Base-by-base conservation (phyloP, 2,329 filamentous ascomycete species). In the Blastomyces gilchristii region DNA sequence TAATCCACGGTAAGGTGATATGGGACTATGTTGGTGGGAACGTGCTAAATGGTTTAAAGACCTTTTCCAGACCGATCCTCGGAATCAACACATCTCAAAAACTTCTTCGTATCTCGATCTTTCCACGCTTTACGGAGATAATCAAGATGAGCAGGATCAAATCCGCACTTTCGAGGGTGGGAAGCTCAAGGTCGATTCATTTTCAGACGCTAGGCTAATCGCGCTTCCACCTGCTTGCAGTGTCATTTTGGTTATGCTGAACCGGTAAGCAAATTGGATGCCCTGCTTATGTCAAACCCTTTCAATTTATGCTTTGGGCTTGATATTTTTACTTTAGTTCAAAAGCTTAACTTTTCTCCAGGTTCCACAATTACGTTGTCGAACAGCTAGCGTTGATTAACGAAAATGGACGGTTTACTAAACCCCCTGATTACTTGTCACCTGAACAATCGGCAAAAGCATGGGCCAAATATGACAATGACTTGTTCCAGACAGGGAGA, bases 201-300 rank as follows among this genome's bases (percentile, higher is more conserved):
- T 76, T 65, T 67, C 69, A n/a, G 74, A 76, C 50, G 62, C 69
- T 16, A 65, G 74, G 8, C 65, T 76, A 7, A 63, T 75, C 18
- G 68, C 65, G 3, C 70, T 74, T 65, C 75, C 75, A 2, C 71
- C 74, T 0, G 74, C 71, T n/a, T 71, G 74, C 25, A 70, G 69
- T 39, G 67, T 71, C 8, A 68, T 74, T 54, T 70, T 76, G 1
- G 61, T 77, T 22, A 72, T 75, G 68, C 74, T 74, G 61, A 76
- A 71, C 59, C 68, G 75, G 43, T 80, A 62, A 80, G 80, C 45
- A 84, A 88, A 68, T 82, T 89, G 16, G 14, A 59, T 57, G n/a
- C 18, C 2, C 9, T 6, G 16, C 2, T n/a, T 25, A 59, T 28
- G 4, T 50, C 9, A 22, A 28, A 7, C 34, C 57, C 25, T 25